Evolutionary conservation across 2,329 filamentous ascomycete genomes (phyloP).

Genomic region (Exserohilum rostratum): DNA sequence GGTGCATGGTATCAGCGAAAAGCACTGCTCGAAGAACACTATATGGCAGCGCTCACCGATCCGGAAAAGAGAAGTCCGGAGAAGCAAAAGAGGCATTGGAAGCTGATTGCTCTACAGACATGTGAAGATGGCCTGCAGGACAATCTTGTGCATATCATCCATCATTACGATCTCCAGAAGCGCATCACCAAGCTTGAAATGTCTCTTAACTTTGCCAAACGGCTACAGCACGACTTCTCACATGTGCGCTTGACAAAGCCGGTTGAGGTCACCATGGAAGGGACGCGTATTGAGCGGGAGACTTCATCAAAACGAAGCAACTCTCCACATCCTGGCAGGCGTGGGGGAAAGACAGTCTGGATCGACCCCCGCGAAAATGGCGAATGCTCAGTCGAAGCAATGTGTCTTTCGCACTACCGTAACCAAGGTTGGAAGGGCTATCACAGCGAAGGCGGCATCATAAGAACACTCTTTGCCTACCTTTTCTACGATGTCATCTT

Average conservation of each 20-base stretch:
- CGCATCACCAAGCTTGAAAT: constrained; percentile 90
- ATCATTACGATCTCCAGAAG: constrained; percentile 94
- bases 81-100: constrained; percentile 81
- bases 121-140: constrained; percentile 90
- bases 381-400: constrained; percentile 88
- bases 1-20: constrained; percentile 97
- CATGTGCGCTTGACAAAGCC: constrained; percentile 81
- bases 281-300: constrained; percentile 75
- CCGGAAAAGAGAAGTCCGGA: constrained; percentile 52
- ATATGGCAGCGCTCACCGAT: constrained; percentile 67
- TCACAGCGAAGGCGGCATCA: constrained; percentile 87
- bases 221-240: constrained; percentile 89
- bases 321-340: constrained; percentile 39
- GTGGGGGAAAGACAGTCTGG: constrained; percentile 81
- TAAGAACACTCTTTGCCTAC: constrained; percentile 82
- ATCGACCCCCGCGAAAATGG: constrained; percentile 74
- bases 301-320: constrained; percentile 45
- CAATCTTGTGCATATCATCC: constrained; percentile 85
- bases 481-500: constrained; percentile 95
- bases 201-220: constrained; percentile 77
- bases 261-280: constrained; percentile 74
- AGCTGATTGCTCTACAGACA: constrained; percentile 73
- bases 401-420: constrained; percentile 90
- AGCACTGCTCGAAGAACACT: constrained; percentile 91
- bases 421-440: constrained; percentile 90